Base-by-base conservation (phyloP, 2,329 filamentous ascomycete species). In the Fusarium sp. region DNA sequence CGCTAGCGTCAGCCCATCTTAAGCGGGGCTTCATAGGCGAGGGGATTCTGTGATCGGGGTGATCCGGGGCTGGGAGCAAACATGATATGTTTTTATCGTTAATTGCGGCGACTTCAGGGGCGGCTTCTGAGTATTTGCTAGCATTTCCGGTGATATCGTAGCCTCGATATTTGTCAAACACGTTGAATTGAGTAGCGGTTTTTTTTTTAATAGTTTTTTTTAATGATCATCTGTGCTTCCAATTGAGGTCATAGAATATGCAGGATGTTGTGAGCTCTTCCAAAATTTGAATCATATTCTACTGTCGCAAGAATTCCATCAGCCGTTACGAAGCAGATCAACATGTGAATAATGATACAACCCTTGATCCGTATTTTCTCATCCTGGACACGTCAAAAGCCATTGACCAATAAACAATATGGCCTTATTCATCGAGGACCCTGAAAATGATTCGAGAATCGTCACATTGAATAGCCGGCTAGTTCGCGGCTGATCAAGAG, bases 351-450 rank as follows among this genome's bases (percentile, higher is more conserved):
- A 35, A 28, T 39, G 45, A 66, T 63, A 20, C 24, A 36, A 20
- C 45, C 20, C 26, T 57, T 33, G 30, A 50, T 68, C 45, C 35
- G n/a, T 54, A 42, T 58, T 51, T 38, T 42, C 33, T n/a, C 14
- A 58, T 15, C 59, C 54, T 36, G 48, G 48, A 45, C 26, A 45
- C 13, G 15, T 56, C 48, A 44, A 41, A 36, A 55, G 45, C 42
- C 57, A 77, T 77, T 76, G 68, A 66, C 75, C 76, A 78, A 78
- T 76, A 57, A 44, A 50, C 56, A 64, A 45, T 9, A 57, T 74
- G 72, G 66, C 36, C 76, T 78, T 78, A 78, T 78, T 77, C 76
- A 78, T 78, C 73, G 50, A 74, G 57, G 71, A 72, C 65, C 70
- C 68, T 69, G 67, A 65, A 70, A 72, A 72, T 66, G 71, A 68